Conservation (phyloP, 495 filamentous ascomycete species). For the Aspergillus conjunctus region DNA sequence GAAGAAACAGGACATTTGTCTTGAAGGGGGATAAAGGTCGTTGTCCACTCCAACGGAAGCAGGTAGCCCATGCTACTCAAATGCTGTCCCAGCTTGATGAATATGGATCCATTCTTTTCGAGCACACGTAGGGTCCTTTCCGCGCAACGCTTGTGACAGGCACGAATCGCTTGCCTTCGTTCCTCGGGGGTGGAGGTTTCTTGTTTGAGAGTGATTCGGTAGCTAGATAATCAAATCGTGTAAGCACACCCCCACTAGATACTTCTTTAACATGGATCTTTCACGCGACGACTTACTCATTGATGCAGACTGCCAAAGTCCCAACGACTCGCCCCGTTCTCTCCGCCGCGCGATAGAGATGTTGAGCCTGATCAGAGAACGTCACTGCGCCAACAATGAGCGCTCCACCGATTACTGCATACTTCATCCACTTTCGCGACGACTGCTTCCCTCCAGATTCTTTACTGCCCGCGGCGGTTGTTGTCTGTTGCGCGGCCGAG, state of each 20-base stretch:
- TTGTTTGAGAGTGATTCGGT: constrained; percentile 76
- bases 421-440: constrained; percentile 39
- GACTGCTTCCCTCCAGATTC: constrained; percentile 26
- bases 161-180: constrained; percentile 65
- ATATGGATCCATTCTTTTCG: constrained; percentile 95
- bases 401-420: constrained; percentile 55
- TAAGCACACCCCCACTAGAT: constrained; percentile 1
- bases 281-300: constrained; percentile 68
- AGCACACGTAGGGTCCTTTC: constrained; percentile 81
- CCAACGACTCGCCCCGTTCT: constrained; percentile 79
- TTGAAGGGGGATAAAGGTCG: constrained; percentile 93
- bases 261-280: too few relatives aligned
- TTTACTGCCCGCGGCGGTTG: constrained; percentile 14
- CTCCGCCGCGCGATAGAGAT: constrained; percentile 71
- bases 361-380: constrained; percentile 71
- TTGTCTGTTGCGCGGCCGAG: constrained; percentile 20
- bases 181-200: constrained; percentile 61
- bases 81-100: constrained; percentile 97
- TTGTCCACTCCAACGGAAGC: constrained; percentile 91
- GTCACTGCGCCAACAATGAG: constrained; percentile 60
- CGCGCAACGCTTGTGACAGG: constrained; percentile 92
- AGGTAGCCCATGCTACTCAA: constrained; percentile 96
- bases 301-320: constrained; percentile 78
- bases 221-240: constrained; percentile 53
- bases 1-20: constrained; percentile 95